Percentiles rank a stretch among this genome's conserved stretches.
Conservation (phyloP, 768 basidiomycete genomes). For the Suillus bovinus region DNA sequence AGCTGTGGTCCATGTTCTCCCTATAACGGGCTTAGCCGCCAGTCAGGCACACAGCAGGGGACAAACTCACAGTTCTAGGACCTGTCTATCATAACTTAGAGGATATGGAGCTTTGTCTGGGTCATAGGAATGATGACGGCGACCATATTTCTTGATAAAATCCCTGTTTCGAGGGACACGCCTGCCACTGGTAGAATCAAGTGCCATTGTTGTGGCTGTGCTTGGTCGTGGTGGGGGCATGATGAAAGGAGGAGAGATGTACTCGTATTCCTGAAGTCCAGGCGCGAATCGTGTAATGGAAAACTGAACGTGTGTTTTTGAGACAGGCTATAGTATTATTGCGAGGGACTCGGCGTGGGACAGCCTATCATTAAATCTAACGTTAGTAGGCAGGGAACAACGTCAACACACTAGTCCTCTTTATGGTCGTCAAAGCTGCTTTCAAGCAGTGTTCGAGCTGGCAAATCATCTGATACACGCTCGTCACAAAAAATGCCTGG, state of each 20-base stretch:
- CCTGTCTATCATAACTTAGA: slow-evolving; percentile 63
- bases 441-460: neutral
- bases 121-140: slow-evolving; percentile 65
- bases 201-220: slow-evolving; percentile 19
- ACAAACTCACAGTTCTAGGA: slow-evolving; percentile 64
- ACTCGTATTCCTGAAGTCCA: slow-evolving; percentile 11
- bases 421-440: neutral
- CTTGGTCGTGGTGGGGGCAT: slow-evolving; percentile 24
- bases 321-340: slow-evolving; percentile 1
- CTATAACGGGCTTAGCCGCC: slow-evolving; percentile 29
- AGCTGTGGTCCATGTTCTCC: slow-evolving; percentile 54
- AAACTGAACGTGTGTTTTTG: slow-evolving; percentile 8
- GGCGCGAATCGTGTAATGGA: neutral
- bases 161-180: slow-evolving; percentile 48
- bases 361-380: neutral
- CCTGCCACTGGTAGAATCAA: slow-evolving; percentile 36
- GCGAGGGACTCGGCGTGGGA: slow-evolving; percentile 13
- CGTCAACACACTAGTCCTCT: neutral
- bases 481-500: neutral
- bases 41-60: slow-evolving; percentile 2
- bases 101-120: slow-evolving; percentile 82
- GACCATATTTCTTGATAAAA: slow-evolving; percentile 61
- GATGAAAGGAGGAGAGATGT: slow-evolving; percentile 16
- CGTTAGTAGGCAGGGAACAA: slow-evolving; percentile 1
- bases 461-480: neutral